These are phyloP conservation scores for Eucalyptus lansdowneana DNA, from an alignment of 345 rosid genomes.

Conservation along the genomic window DNA sequence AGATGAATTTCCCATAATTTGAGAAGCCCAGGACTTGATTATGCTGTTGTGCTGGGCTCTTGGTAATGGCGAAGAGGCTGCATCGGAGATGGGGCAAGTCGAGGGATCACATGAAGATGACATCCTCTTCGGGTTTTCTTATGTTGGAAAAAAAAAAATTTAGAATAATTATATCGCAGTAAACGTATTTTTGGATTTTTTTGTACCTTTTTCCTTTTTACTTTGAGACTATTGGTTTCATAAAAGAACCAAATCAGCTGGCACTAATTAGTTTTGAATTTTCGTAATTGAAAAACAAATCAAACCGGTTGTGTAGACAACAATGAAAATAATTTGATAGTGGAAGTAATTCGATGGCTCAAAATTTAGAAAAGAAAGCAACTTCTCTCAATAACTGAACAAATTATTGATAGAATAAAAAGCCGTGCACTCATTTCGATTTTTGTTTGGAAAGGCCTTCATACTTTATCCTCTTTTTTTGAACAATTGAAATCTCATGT, in stretches of 20 bases:
- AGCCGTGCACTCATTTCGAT: too few species aligned
- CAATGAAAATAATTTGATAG: not conserved
- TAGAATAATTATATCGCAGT: too few species aligned
- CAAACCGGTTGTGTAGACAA: not conserved
- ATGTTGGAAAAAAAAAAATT: too few species aligned
- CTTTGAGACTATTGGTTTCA: not conserved
- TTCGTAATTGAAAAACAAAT: not conserved
- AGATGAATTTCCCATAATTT: not conserved
- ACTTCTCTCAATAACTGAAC: not conserved
- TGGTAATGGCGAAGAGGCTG: not conserved
- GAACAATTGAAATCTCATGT: too few species aligned
- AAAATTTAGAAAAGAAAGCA: too few species aligned
- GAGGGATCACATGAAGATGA: not conserved
- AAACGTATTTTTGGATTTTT: too few species aligned
- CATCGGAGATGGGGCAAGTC: too few species aligned
- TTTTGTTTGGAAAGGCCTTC: too few species aligned
- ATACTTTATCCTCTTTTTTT: too few species aligned
- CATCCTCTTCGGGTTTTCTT: too few species aligned
- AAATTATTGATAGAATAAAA: not conserved
- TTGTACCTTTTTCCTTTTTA: too few species aligned
- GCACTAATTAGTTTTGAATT: not conserved
- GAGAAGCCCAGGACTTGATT: not conserved
- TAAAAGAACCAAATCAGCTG: not conserved
- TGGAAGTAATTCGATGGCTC: too few species aligned
- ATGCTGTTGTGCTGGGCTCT: not conserved